Evolutionary conservation across 345 rosid genomes (phyloP).

Genomic region (Gynandropsis gynandra): DNA sequence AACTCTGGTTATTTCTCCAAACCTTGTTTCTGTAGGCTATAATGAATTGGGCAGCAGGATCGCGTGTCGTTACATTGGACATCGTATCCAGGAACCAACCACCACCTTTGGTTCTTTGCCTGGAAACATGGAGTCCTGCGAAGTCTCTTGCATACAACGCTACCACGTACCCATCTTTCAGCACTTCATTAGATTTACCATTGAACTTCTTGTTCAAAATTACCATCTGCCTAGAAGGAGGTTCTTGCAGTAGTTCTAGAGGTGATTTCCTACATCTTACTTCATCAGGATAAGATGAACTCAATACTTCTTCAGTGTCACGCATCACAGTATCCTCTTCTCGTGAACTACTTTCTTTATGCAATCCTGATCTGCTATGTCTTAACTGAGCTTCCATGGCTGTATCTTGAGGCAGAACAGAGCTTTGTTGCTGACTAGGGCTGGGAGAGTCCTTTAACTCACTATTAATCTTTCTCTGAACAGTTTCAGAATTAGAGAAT

Average conservation of each 20-base stretch:
- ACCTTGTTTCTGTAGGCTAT: constrained; percentile 87
- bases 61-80: constrained; percentile 87
- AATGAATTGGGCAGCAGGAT: constrained; percentile 97
- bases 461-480: constrained; percentile 36
- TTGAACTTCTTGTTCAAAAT: constrained; percentile 45
- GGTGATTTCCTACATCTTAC: constrained; percentile 79
- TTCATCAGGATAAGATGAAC: constrained; percentile 82
- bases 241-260: constrained; percentile 50
- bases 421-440: constrained; percentile 45
- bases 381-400: constrained; percentile 49
- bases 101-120: constrained; percentile 93
- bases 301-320: constrained; percentile 73
- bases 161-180: constrained; percentile 86
- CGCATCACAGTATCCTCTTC: constrained; percentile 81
- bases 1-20: too few relatives aligned
- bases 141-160: constrained; percentile 77
- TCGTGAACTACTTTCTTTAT: constrained; percentile 64
- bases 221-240: constrained; percentile 41
- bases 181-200: constrained; percentile 49
- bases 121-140: constrained; percentile 67
- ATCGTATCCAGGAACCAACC: constrained; percentile 92
- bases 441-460: constrained; percentile 47
- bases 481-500: constrained; percentile 46
- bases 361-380: constrained; percentile 64
- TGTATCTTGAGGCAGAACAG: constrained; percentile 42